Evolutionary conservation across 1,284 basidiomycete genomes (phyloP), one percentile per base, ranked within the genome.

Genomic region (Sporisorium exsertum): DNA sequence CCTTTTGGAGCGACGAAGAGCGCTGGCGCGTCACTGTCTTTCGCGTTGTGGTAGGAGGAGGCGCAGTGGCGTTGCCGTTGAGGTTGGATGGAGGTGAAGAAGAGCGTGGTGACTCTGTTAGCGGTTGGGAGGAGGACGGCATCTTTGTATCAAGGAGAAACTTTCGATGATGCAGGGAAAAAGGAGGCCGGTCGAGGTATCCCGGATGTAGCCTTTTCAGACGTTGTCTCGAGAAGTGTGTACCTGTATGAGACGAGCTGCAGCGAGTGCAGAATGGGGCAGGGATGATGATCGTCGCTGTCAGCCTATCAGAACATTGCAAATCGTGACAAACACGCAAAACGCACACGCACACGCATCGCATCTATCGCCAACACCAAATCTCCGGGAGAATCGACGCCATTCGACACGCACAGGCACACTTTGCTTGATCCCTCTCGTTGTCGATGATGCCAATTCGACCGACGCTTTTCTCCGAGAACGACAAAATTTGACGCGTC

Each of bases 1-100:
- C 83, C 64, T 80, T 80, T 54, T 84, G 80, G 8, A 81, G 33
- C 20, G 81, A 83, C 18, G 80, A 79, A 20, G 82, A 84, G 26
- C 82, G 80, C 22, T 54, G 59, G 18, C 78, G 71, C 16, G 59
- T 76, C 16, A 59, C 24, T 1, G 59, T 50, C 54, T 64, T 71
- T 29, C 20, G n/a, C n/a, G n/a, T 33, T 6, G 51, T 58, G 9
- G 66, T 46, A 8, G 64, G 52, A 49, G 64, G 57, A n/a, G 49
- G n/a, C 16, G n/a, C 49, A 22, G 52, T 33, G 10, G 46, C 27
- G 50, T 24, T 42, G 33, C 24, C 45, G 12, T 50, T 52, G 5
- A 46, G 49, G 20, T 59, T 37, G 20, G 56, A 46, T 1, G 67
- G 50, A 20, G 72, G 63, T 24, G 72, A 50, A 2, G 72, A 66